phyloP scores from a whole-genome alignment of 192 early-diverging fungal species.

The Geranomyces variabilis region DNA sequence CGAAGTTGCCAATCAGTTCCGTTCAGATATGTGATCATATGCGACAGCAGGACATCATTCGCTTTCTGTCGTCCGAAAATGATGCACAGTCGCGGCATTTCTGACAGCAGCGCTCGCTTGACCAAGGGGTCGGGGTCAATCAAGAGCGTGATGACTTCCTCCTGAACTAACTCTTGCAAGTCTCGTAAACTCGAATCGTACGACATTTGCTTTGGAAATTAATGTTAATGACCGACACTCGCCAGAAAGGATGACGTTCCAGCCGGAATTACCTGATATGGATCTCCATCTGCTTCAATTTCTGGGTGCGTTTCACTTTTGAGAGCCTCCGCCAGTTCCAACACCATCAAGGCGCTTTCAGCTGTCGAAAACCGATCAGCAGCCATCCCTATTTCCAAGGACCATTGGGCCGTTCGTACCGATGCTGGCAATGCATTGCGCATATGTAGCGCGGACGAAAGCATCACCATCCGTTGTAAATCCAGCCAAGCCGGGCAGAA shows the following conservation, averaged over 20 bases:
- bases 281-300: slow-evolving; percentile 51
- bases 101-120: slow-evolving; percentile 80
- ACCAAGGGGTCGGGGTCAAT: slow-evolving; percentile 81
- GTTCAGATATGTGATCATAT: slow-evolving; percentile 97
- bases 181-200: slow-evolving; percentile 76
- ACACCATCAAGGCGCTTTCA: slow-evolving; percentile 73
- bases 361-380: slow-evolving; percentile 52
- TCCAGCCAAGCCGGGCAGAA: slow-evolving; percentile 74
- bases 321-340: slow-evolving; percentile 73
- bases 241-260: not conserved
- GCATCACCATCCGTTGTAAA: slow-evolving; percentile 74
- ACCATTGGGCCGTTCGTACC: slow-evolving; percentile 39
- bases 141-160: slow-evolving; percentile 77
- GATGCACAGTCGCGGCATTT: slow-evolving; percentile 78
- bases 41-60: slow-evolving; percentile 82
- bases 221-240: not conserved
- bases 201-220: slow-evolving; percentile 47
- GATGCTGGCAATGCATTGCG: slow-evolving; percentile 72
- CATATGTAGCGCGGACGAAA: slow-evolving; percentile 80
- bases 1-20: slow-evolving; percentile 93
- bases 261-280: not conserved
- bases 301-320: slow-evolving; percentile 44
- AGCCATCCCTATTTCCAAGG: too few relatives aligned
- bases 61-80: slow-evolving; percentile 83
- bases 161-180: slow-evolving; percentile 78